Percentiles rank a stretch among this genome's conserved stretches.
phyloP scores from a whole-genome alignment of 2,329 filamentous ascomycete genomes.

The Arachnopeziza araneosa region DNA sequence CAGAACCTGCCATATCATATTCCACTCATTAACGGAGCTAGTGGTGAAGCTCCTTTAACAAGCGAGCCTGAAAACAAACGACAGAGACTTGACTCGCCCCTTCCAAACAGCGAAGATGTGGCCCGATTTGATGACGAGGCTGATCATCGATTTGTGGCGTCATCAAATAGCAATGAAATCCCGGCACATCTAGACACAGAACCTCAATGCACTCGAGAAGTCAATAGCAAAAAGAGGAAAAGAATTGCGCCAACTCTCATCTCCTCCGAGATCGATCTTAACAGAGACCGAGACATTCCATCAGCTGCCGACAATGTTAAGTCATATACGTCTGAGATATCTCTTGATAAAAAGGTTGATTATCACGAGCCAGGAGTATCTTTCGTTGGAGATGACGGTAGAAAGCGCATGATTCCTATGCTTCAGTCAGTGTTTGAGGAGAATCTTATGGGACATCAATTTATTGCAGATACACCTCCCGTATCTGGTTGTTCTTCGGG shows the following conservation, averaged over 20 bases:
- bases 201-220: background rate
- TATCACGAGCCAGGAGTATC: conserved; percentile 11
- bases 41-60: background rate
- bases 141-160: background rate
- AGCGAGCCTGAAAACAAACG: background rate
- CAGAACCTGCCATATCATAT: background rate
- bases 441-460: background rate
- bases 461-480: background rate
- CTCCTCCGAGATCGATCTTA: conserved; percentile 19
- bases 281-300: conserved; percentile 19
- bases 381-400: conserved; percentile 18
- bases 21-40: background rate
- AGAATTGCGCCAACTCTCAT: conserved; percentile 29
- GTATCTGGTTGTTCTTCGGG: too few species aligned
- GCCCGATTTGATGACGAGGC: background rate
- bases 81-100: background rate
- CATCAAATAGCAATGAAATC: background rate
- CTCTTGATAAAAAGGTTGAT: background rate
- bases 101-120: background rate
- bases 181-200: background rate
- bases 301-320: conserved; percentile 21
- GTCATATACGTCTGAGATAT: background rate
- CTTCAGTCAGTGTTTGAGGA: background rate
- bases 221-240: conserved; percentile 28
- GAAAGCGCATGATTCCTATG: conserved; percentile 19